phyloP scores from a whole-genome alignment of 1,284 basidiomycete genomes.

The Ceratorhiza oryzae-sativae region DNA sequence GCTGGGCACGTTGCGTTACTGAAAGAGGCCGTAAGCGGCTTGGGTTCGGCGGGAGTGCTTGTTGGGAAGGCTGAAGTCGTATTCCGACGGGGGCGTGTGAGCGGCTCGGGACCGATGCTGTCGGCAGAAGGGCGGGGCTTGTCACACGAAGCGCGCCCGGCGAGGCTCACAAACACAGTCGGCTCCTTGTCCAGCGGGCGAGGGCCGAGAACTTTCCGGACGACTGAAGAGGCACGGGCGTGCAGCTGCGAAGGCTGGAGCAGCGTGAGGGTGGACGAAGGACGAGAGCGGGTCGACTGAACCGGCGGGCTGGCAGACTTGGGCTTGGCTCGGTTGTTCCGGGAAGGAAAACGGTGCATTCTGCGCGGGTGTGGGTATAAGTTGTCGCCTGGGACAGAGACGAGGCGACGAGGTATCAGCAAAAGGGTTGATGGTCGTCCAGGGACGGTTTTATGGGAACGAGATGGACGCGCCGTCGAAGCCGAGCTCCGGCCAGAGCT shows the following conservation, averaged over 20 bases:
- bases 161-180: background rate
- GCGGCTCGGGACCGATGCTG: background rate
- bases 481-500: slow-evolving; percentile 19
- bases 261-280: slow-evolving; percentile 5
- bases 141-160: slow-evolving; percentile 21
- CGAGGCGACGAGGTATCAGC: slow-evolving; percentile 24
- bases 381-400: slow-evolving; percentile 16
- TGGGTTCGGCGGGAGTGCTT: background rate
- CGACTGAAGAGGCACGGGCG: slow-evolving; percentile 27
- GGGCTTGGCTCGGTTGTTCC: slow-evolving; percentile 4
- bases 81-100: slow-evolving; percentile 19
- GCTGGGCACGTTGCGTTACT: slow-evolving; percentile 20
- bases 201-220: slow-evolving; percentile 7
- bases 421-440: slow-evolving; percentile 7
- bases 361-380: slow-evolving; percentile 17
- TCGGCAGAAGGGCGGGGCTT: slow-evolving; percentile 29
- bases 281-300: slow-evolving; percentile 4
- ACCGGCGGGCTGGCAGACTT: slow-evolving; percentile 15
- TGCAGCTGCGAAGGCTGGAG: slow-evolving; percentile 23
- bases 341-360: slow-evolving; percentile 18
- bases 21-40: slow-evolving; percentile 1
- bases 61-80: background rate
- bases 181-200: background rate
- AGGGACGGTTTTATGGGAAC: slow-evolving; percentile 28
- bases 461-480: slow-evolving; percentile 12